Conservation (phyloP, 768 basidiomycete genomes). For the Mycena vitilis region DNA sequence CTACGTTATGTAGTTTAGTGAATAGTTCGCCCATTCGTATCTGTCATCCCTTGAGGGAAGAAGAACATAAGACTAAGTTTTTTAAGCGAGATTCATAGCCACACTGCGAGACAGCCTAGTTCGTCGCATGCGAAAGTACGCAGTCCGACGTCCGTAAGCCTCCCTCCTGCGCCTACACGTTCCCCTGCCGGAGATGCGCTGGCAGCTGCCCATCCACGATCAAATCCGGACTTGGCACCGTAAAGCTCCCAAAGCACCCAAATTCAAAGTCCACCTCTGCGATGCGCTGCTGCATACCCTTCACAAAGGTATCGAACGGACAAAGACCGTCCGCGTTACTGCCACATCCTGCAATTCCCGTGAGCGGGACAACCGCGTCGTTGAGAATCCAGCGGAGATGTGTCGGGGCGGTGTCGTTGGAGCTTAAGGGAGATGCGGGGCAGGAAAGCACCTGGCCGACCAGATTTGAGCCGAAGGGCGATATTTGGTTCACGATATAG, state of each 20-base stretch:
- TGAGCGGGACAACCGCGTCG: conserved; percentile 78
- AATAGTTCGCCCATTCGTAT: too few relatives aligned
- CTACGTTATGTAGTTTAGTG: too few relatives aligned
- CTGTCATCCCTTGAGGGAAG: too few relatives aligned
- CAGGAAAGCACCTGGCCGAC: conserved; percentile 63
- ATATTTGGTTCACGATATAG: conserved; percentile 46
- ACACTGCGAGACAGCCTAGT: too few relatives aligned
- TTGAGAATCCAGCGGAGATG: conserved; percentile 71
- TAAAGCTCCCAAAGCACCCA: conserved; percentile 69
- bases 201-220: conserved; percentile 50
- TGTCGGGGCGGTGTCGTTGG: conserved; percentile 13
- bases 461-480: conserved; percentile 50
- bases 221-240: conserved; percentile 52
- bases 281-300: conserved; percentile 66
- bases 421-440: conserved; percentile 33
- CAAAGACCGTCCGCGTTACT: conserved; percentile 71
- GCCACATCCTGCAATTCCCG: conserved; percentile 71
- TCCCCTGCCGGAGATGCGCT: neutral
- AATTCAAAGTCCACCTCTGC: conserved; percentile 69
- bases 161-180: neutral
- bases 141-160: too few relatives aligned
- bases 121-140: too few relatives aligned
- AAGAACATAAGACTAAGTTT: too few relatives aligned
- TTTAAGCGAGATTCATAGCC: too few relatives aligned
- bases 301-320: conserved; percentile 67